Evolutionary conservation across 2,329 filamentous ascomycete species (phyloP).

Genomic region (Botrytis deweyae): DNA sequence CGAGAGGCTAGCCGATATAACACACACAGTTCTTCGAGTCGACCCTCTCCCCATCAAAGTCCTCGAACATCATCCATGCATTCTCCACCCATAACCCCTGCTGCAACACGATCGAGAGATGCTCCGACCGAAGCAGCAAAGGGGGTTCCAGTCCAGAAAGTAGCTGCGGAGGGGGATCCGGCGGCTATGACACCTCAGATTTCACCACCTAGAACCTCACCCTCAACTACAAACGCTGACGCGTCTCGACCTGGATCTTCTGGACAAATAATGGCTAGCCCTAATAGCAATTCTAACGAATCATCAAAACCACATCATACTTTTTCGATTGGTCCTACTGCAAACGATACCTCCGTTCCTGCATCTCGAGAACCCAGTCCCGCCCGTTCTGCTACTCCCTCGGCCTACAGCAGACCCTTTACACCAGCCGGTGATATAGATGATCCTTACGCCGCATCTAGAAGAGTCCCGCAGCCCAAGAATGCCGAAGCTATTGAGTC

Average conservation of each 20-base stretch:
- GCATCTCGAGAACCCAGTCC: slow-evolving; percentile 64
- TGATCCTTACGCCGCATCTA: slow-evolving; percentile 84
- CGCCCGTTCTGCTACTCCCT: slow-evolving; percentile 59
- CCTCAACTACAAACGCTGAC: slow-evolving; percentile 39
- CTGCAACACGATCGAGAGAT: slow-evolving; percentile 66
- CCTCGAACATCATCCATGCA: slow-evolving; percentile 71
- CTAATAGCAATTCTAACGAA: slow-evolving; percentile 31
- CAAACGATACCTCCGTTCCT: slow-evolving; percentile 50
- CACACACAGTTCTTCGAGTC: slow-evolving; percentile 63
- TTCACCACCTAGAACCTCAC: slow-evolving; percentile 56
- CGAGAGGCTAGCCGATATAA: slow-evolving; percentile 61
- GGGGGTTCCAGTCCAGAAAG: slow-evolving; percentile 40
- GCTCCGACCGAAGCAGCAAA: slow-evolving; percentile 37
- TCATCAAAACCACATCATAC: slow-evolving; percentile 31
- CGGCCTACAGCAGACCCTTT: slow-evolving; percentile 69
- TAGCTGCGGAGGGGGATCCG: slow-evolving; percentile 43
- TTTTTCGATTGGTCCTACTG: slow-evolving; percentile 39
- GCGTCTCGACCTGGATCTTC: slow-evolving; percentile 39
- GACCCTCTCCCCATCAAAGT: slow-evolving; percentile 65
- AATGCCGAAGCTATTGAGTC: slow-evolving; percentile 70
- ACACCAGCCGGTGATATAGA: slow-evolving; percentile 77
- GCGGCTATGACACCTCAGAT: slow-evolving; percentile 67
- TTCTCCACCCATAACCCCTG: slow-evolving; percentile 85
- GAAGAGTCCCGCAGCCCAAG: slow-evolving; percentile 67
- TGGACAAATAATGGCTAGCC: slow-evolving; percentile 33